Evolutionary conservation across 2,329 filamentous ascomycete species (phyloP).

Genomic region (Lomentospora prolificans): DNA sequence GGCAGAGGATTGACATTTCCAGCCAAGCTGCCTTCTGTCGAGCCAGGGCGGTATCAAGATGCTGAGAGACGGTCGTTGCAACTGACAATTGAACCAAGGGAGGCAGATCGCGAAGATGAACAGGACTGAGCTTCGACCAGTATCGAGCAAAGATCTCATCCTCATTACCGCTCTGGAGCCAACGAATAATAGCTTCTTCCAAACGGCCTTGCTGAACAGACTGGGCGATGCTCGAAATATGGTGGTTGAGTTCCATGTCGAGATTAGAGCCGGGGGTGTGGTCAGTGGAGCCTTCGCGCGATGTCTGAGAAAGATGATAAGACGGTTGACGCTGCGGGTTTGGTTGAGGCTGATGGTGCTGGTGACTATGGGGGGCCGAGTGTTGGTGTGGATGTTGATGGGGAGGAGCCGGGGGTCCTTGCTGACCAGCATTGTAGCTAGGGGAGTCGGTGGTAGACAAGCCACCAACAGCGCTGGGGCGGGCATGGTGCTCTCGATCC

Average conservation of each 20-base stretch:
- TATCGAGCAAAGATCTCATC: conserved; percentile 50
- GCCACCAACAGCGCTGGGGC: conserved; percentile 16
- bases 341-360: conserved; percentile 25
- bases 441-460: conserved; percentile 14
- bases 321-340: conserved; percentile 36
- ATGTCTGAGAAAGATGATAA: conserved; percentile 20
- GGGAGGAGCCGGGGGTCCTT: conserved; percentile 9
- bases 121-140: conserved; percentile 20
- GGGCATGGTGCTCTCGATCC: conserved; percentile 28
- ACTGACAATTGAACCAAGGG: conserved; percentile 55
- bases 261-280: not conserved
- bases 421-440: conserved; percentile 12
- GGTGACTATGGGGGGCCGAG: conserved; percentile 14
- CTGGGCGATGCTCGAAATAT: conserved; percentile 49
- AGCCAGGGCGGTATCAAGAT: conserved; percentile 41
- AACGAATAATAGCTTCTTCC: conserved; percentile 55
- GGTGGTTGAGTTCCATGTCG: conserved; percentile 42
- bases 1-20: conserved; percentile 46
- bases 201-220: conserved; percentile 52
- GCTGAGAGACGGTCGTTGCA: conserved; percentile 52
- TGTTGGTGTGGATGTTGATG: conserved; percentile 12
- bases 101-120: conserved; percentile 43
- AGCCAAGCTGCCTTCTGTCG: conserved; percentile 50
- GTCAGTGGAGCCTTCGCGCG: conserved; percentile 5
- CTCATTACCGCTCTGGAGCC: conserved; percentile 55